phyloP scores from a whole-genome alignment of 257 asterid genomes.

The Solanum piurae region DNA sequence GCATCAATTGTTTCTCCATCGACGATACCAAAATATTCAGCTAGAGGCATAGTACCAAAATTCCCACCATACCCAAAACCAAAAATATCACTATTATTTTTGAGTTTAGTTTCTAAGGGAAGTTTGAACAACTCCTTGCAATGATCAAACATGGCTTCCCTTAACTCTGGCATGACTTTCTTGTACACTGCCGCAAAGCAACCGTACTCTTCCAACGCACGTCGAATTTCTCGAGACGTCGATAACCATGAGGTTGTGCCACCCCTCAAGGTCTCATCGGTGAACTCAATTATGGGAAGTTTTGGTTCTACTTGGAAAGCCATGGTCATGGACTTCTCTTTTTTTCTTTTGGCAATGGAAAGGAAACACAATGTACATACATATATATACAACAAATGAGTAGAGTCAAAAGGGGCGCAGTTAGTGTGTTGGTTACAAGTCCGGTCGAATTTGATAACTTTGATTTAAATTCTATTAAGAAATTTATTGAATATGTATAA shows the following conservation, averaged over 20 bases:
- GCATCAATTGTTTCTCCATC: conserved; percentile 6
- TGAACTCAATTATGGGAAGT: conserved; percentile 27
- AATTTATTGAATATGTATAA: too few relatives aligned
- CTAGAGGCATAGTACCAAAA: conserved; percentile 18
- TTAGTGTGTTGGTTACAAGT: too few relatives aligned
- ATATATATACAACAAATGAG: too few relatives aligned
- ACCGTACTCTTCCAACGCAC: conserved; percentile 28
- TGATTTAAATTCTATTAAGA: too few relatives aligned
- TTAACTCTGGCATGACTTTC: conserved; percentile 2
- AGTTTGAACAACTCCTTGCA: conserved; percentile 15
- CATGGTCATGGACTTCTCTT: not conserved
- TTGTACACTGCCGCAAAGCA: conserved; percentile 15
- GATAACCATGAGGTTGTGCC: conserved; percentile 21
- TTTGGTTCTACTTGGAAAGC: conserved; percentile 3
- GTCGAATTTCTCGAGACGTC: conserved; percentile 18
- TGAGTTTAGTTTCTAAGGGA: conserved; percentile 16
- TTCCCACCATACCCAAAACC: conserved; percentile 32
- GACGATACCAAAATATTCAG: conserved; percentile 30
- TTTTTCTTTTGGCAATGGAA: not conserved
- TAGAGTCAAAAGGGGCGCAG: too few relatives aligned
- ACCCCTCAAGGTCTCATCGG: not conserved
- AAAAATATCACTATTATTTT: not conserved
- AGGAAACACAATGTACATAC: too few relatives aligned
- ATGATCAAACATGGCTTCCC: not conserved
- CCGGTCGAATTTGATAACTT: too few relatives aligned